Evolutionary conservation across 2,329 filamentous ascomycete species (phyloP).

Genomic region (Verticillium dahliae): DNA sequence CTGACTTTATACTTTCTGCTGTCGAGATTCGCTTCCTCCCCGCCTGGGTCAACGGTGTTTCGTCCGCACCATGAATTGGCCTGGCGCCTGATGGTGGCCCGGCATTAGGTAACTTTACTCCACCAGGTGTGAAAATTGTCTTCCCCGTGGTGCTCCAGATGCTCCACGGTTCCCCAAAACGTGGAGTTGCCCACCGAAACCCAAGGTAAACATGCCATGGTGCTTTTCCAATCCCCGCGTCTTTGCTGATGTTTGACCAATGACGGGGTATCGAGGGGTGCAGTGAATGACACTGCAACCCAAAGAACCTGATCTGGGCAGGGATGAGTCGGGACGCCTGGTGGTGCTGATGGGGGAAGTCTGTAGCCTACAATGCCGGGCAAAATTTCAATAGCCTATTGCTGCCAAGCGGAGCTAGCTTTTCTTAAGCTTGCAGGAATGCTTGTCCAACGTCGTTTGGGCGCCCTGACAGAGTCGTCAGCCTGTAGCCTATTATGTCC

Average conservation of each 20-base stretch:
- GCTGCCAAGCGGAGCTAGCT: background rate
- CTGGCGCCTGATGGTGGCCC: background rate
- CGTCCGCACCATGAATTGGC: background rate
- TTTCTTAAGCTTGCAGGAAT: too few species aligned
- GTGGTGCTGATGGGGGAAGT: background rate
- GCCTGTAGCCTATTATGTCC: background rate
- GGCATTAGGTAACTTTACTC: background rate
- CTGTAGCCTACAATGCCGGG: background rate
- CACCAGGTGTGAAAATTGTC: background rate
- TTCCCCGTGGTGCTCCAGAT: background rate
- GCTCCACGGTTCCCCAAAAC: slow-evolving; percentile 1
- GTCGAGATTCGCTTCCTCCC: background rate
- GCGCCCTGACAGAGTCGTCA: background rate
- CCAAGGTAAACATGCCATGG: background rate
- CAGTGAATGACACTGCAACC: background rate
- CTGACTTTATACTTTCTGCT: background rate
- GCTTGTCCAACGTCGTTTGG: too few species aligned
- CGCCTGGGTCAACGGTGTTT: background rate
- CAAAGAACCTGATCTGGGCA: background rate
- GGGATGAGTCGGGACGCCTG: background rate
- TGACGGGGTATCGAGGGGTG: background rate
- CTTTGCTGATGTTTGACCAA: background rate
- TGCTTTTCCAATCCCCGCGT: background rate
- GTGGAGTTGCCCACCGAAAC: background rate
- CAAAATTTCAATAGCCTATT: background rate